Percentiles rank a stretch among this genome's conserved stretches.
Conservation (phyloP, 73 alveolate genomes). For the Paramecium caudatum region DNA sequence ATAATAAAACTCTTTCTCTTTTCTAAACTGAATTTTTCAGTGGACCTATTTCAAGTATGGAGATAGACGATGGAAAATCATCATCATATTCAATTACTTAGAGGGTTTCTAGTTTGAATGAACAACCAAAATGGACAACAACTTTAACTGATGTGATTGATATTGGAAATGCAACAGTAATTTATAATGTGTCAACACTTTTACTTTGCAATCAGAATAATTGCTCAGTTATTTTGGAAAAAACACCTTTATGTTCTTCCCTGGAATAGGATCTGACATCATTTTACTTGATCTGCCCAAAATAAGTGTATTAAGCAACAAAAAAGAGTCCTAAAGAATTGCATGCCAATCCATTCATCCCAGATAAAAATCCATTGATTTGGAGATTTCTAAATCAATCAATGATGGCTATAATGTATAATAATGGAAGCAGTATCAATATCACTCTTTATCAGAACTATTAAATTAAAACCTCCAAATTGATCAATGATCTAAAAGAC, state of each 20-base stretch:
- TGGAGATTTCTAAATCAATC: no score
- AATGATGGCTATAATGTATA: no score
- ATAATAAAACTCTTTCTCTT: no score
- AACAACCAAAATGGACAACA: neutral
- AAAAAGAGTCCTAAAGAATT: neutral
- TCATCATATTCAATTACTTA: neutral
- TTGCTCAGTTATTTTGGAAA: neutral
- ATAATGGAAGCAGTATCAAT: no score
- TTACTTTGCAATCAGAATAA: neutral
- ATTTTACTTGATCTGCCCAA: neutral
- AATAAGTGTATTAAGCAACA: neutral
- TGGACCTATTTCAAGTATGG: slow-evolving; percentile 4
- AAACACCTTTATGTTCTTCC: neutral
- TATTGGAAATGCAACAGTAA: neutral
- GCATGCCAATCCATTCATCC: no score
- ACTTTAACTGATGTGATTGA: neutral
- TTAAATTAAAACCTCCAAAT: neutral
- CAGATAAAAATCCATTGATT: no score
- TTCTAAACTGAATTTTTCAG: neutral
- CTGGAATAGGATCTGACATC: neutral
- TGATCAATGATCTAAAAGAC: neutral
- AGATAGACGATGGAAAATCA: neutral
- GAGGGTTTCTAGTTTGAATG: neutral
- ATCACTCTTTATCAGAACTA: neutral
- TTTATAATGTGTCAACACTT: neutral